Evolutionary conservation across 768 basidiomycete species (phyloP).

Genomic region (Cystobasidium onofrii): DNA sequence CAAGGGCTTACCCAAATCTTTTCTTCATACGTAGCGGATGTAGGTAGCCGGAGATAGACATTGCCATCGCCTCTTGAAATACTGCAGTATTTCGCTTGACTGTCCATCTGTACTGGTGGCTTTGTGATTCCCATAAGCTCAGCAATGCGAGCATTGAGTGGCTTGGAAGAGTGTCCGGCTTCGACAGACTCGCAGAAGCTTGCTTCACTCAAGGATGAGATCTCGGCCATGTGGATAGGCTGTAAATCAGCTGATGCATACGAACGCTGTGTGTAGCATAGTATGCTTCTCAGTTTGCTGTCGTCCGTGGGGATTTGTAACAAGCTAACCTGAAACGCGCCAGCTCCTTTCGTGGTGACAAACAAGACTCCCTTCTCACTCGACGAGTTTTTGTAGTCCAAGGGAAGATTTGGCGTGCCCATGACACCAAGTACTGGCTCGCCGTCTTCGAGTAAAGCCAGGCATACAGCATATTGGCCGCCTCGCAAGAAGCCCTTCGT

Average conservation of each 20-base stretch:
- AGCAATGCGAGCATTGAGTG: constrained; percentile 68
- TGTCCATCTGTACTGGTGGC: constrained; percentile 76
- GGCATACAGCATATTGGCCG: constrained; percentile 85
- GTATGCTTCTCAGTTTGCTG: too few relatives aligned
- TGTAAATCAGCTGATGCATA: constrained; percentile 49
- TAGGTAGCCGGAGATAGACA: constrained; percentile 71
- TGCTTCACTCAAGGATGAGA: constrained; percentile 51
- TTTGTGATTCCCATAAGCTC: constrained; percentile 59
- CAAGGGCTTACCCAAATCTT: constrained; percentile 77
- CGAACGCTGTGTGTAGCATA: constrained; percentile 35
- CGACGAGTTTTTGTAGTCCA: constrained; percentile 50
- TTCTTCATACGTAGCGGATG: constrained; percentile 66
- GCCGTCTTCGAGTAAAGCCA: constrained; percentile 71
- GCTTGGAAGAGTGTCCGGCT: constrained; percentile 80
- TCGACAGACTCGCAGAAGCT: constrained; percentile 87
- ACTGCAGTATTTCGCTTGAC: constrained; percentile 87
- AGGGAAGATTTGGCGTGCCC: constrained; percentile 83
- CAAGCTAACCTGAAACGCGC: constrained; percentile 59
- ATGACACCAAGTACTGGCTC: constrained; percentile 74
- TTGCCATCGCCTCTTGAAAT: constrained; percentile 79
- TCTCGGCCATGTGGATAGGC: constrained; percentile 49
- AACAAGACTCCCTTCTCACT: constrained; percentile 71
- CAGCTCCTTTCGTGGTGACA: constrained; percentile 75
- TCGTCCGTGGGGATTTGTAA: too few relatives aligned
- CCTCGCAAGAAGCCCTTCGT: constrained; percentile 88